Evolutionary conservation across 305 asterid genomes (phyloP), one percentile per base, ranked within the genome.

Genomic region (Withania somnifera): DNA sequence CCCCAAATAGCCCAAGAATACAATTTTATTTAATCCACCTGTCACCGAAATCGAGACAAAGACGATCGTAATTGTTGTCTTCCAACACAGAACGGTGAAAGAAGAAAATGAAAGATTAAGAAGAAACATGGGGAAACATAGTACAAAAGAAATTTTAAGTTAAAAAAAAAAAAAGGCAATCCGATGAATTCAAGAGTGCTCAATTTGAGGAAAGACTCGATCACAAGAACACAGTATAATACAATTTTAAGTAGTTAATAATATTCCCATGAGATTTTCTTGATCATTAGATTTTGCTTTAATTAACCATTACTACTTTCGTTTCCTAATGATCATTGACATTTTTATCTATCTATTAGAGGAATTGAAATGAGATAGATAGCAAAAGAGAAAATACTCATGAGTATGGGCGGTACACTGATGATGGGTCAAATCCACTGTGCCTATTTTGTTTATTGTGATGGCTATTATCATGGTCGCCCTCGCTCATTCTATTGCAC

Each of bases 401-500:
- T 89, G 91, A 52, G 81, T 80, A 42, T 91, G 98, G 88, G 10
- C 64, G 92, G 68, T 89, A 91, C 88, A 91, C 90, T 4, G 97
- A 85, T 8, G 95, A 86, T 58, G 86, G 86, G n/a, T 90, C 94
- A 64, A 82, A 82, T 11, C 85, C 83, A 79, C 83, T 56, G 14
- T 84, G 91, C 53, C 91, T 87, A 87, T 81, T 85, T 82, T 89
- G 92, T 80, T 84, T 84, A 6, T 82, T 77, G 30, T 87, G n/a
- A n/a, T n/a, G 79, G 73, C 89, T 68, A 61, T 87, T 87, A 56
- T 87, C 78, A 42, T 88, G 91, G 24, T 87, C 91, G 1, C 87
- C 91, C 7, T 88, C 92, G 8, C 83, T 86, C 82, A 89, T 47
- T 82, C 7, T 63, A 24, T 91, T 90, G 52, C 91, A 86, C 8